Conservation (phyloP, 139 green algal species). For the Chlorella sorokiniana region DNA sequence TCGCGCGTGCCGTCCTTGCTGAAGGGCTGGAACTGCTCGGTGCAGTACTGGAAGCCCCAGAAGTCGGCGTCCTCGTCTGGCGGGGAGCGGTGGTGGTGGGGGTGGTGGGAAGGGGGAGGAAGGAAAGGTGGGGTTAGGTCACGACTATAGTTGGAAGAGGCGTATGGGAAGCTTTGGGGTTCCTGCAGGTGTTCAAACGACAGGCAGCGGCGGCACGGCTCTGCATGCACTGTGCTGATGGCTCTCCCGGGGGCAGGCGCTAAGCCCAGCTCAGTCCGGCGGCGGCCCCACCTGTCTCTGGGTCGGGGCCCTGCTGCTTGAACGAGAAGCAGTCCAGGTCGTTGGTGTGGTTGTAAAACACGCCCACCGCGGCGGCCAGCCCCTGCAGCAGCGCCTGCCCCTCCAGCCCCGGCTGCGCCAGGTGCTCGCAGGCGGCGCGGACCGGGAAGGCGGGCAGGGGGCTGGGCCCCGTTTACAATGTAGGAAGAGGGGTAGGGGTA, state of each 20-base stretch:
- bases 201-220: not conserved
- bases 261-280: no score
- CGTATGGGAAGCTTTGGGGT: no score
- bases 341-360: slow-evolving; percentile 84
- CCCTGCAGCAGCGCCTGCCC: slow-evolving; percentile 44
- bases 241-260: no score
- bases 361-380: slow-evolving; percentile 57
- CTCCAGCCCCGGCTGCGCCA: slow-evolving; percentile 32
- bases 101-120: not conserved
- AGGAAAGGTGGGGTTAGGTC: not conserved
- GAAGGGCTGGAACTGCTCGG: slow-evolving; percentile 51
- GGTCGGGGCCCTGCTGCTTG: slow-evolving; percentile 61
- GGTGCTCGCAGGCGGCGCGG: slow-evolving; percentile 54
- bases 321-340: slow-evolving; percentile 65
- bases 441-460: slow-evolving; percentile 67
- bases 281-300: slow-evolving; percentile 56
- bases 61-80: slow-evolving; percentile 70
- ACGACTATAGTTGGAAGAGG: no score
- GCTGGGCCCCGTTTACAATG: slow-evolving; percentile 21
- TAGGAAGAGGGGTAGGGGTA: slow-evolving; percentile 53
- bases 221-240: no score
- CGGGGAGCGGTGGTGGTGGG: not conserved
- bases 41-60: slow-evolving; percentile 60
- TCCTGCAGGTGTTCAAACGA: no score
- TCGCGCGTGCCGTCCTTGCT: slow-evolving; percentile 53